Percentiles rank a stretch among this genome's conserved stretches.
Conservation (phyloP, 192 early-diverging fungal genomes). For the Coemansia sp. region DNA sequence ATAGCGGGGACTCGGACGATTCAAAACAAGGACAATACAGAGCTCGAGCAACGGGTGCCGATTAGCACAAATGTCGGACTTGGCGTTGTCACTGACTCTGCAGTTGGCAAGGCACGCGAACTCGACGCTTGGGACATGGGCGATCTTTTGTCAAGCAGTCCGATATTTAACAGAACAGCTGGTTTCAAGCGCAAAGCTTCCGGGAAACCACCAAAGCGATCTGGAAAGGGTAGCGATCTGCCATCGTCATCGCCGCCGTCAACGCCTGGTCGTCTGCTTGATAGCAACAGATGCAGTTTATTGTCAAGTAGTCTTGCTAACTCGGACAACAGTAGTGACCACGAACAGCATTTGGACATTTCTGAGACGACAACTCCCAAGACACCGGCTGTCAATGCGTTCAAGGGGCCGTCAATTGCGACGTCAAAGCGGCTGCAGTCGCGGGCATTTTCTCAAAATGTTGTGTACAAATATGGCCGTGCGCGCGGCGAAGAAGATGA, state of each 20-base stretch:
- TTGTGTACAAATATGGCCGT: conserved; percentile 51
- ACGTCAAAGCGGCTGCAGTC: conserved; percentile 46
- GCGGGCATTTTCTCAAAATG: conserved; percentile 35
- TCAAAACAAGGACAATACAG: neutral
- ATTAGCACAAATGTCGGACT: neutral
- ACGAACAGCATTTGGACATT: neutral
- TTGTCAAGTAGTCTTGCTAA: conserved; percentile 17
- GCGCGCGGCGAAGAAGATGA: conserved; percentile 27
- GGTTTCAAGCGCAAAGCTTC: conserved; percentile 11
- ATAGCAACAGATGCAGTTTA: conserved; percentile 19
- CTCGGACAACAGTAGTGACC: conserved; percentile 27
- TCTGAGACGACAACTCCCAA: conserved; percentile 1
- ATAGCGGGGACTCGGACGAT: neutral
- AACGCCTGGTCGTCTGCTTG: conserved; percentile 24
- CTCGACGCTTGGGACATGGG: conserved; percentile 28
- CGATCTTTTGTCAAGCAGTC: conserved; percentile 21
- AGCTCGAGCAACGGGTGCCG: neutral
- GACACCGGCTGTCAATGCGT: neutral
- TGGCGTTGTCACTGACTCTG: neutral
- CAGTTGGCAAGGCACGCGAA: neutral
- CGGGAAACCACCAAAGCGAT: neutral
- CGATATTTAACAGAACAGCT: conserved; percentile 9
- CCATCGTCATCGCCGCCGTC: conserved; percentile 50
- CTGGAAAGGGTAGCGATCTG: conserved; percentile 10
- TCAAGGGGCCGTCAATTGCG: conserved; percentile 36